Evolutionary conservation across 78 protist species (phyloP), one percentile per base, ranked within the genome.

Genomic region (Planoprotostelium fungivorum): DNA sequence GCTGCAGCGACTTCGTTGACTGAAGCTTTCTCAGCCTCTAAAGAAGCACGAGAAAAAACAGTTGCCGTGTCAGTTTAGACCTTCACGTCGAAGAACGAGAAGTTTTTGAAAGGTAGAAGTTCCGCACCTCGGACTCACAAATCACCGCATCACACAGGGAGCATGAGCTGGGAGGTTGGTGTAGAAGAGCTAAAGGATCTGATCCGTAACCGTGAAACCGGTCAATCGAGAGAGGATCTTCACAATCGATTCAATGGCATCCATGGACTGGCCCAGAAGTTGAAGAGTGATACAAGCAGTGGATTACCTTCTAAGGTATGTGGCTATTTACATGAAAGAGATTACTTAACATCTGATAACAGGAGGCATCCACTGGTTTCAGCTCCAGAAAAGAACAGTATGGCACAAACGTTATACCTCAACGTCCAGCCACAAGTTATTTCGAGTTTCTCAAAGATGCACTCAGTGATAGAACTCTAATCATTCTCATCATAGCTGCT

Each of bases 401-500:
- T 87, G 88, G 91, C 38, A 89, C n/a, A 25, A 92, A 92, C 88
- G 35, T 92, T 36, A 88, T 92, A 88, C 94, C 94, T 85, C 90
- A 85, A 63, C 91, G 90, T 73, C 94, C 94, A 73, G 89, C 86
- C 85, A 87, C 87, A 63, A 87, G 93, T 84, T 37, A 90, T 34
- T 92, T 84, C 63, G 38, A 88, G 35, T 94, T 94, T 37, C 63
- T 94, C 10, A 87, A 90, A 90, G 91, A 94, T 38, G 93, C 96
- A 37, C 16, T 88, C 29, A 92, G 90, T 10, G 96, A 94, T 35
- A 94, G 90, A 51, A 94, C 93, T 1, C 37, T 94, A 35, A 86
- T 94, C 36, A 87, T 97, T 83, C 90, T 97, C 31, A 51, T 87
- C 0, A 36, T 87, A 28, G 85, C 95, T 0, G 98, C 96, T 0